Base-by-base conservation (phyloP, 164 flowering plant genomes). In the Liriodendron chinense region DNA sequence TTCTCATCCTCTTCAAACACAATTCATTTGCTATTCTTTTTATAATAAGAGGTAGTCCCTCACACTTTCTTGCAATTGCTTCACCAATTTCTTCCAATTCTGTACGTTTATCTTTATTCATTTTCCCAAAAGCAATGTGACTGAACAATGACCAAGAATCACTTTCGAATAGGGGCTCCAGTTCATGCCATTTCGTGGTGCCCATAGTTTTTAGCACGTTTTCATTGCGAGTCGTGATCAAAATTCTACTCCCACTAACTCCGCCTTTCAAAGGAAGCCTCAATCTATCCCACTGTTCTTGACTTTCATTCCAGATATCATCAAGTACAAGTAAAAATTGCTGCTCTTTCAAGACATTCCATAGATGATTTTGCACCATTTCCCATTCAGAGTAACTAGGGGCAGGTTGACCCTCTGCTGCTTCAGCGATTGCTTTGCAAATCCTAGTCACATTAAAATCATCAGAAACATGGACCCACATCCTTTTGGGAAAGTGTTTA, bases 11-110 rank as follows among this genome's bases (percentile, higher is more conserved):
- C 26, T 43, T 26, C 6, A 12, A 16, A 26, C 12, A 22, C 62
- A 77, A 20, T 5, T 18, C 59, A 67, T 72, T 68, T 68, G 47
- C 79, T 22, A 72, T 28, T 5, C 47, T 49, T 65, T 47, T 72
- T 4, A 24, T 20, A 2, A 47, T 20, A 21, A 77, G 79, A 34
- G 79, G 75, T 28, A 77, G 10, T 0, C 79, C 72, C 18, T 59
- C 20, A 10, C 76, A 77, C 69, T 67, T 73, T 1, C 50, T 64
- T 14, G 65, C 22, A 47, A 77, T 66, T 67, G 28, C n/a, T 34
- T n/a, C 9, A 3, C 47, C 70, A 1, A 34, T 18, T 6, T 26
- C 70, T 13, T 25, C 7, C 0, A 67, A 34, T 18, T 16, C 22
- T 16, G 3, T 1, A 67, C 48, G 6, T 16, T 67, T 48, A 4